Percentiles rank a stretch among this genome's conserved stretches.
Conservation (phyloP, 2,329 filamentous ascomycete genomes). For the Dactylellina cionopaga region DNA sequence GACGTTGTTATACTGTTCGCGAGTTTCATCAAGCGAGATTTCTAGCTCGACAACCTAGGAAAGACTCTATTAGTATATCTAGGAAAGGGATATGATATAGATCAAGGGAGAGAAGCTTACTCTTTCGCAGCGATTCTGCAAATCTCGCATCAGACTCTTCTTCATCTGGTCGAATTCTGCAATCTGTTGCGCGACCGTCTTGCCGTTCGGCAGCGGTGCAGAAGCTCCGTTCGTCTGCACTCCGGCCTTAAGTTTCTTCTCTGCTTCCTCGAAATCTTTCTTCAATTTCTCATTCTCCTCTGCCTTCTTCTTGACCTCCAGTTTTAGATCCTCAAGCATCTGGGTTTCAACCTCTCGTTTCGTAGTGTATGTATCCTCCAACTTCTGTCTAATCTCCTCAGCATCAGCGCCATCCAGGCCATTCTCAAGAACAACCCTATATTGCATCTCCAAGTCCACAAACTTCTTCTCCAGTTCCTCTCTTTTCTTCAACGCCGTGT, state of each 20-base stretch:
- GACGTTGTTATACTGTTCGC: slow-evolving; percentile 99
- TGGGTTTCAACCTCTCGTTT: slow-evolving; percentile 78
- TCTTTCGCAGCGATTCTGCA: slow-evolving; percentile 97
- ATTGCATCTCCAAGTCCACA: slow-evolving; percentile 78
- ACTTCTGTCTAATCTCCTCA: slow-evolving; percentile 81
- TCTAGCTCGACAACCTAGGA: slow-evolving; percentile 83
- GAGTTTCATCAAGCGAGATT: slow-evolving; percentile 94
- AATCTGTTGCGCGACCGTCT: slow-evolving; percentile 96
- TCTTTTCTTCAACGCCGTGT: slow-evolving; percentile 74
- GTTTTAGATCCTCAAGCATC: slow-evolving; percentile 79
- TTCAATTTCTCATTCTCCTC: slow-evolving; percentile 85
- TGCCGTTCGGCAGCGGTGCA: slow-evolving; percentile 74
- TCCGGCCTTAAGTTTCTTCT: slow-evolving; percentile 75
- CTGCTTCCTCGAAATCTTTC: slow-evolving; percentile 80
- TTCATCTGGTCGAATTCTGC: slow-evolving; percentile 99
- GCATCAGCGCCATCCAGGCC: slow-evolving; percentile 82
- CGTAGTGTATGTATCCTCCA: slow-evolving; percentile 79
- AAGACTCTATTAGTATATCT: slow-evolving; percentile 22
- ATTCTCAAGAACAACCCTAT: slow-evolving; percentile 81
- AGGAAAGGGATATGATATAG: no score
- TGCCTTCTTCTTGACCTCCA: slow-evolving; percentile 78
- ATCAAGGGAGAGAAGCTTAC: slow-evolving; percentile 60
- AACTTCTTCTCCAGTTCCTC: slow-evolving; percentile 81
- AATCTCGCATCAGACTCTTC: slow-evolving; percentile 97
- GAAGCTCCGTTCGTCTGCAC: slow-evolving; percentile 70